These are phyloP conservation scores for Adansonia digitata DNA, from an alignment of 345 rosid species.

Conservation along the genomic window DNA sequence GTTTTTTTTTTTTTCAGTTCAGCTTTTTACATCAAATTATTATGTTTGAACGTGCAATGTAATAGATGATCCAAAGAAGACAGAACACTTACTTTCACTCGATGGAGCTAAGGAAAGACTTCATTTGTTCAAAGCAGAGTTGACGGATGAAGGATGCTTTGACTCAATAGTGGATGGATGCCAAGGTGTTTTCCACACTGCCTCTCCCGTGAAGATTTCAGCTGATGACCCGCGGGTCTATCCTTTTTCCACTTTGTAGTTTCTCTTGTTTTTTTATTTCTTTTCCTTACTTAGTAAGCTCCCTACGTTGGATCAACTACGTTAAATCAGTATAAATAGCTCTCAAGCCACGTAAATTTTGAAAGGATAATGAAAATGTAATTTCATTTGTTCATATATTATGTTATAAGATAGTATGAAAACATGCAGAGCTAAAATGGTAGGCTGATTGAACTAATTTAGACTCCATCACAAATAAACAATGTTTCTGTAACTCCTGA, in stretches of 20 bases:
- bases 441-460: not conserved
- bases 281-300: no score
- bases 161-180: not conserved
- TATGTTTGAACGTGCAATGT: not conserved
- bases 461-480: no score
- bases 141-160: not conserved
- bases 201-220: not conserved
- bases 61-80: not conserved
- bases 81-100: not conserved
- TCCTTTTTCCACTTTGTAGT: not conserved
- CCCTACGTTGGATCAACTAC: not conserved
- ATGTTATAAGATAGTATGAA: not conserved
- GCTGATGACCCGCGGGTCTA: not conserved
- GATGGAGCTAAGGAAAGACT: constrained; percentile 1
- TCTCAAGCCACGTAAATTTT: no score
- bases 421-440: not conserved
- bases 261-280: no score
- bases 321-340: no score
- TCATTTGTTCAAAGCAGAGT: not conserved
- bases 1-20: not conserved
- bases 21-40: not conserved
- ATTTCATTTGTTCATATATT: not conserved
- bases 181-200: not conserved
- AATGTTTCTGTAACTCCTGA: no score
- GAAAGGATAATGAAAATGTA: not conserved